Base-by-base conservation (phyloP, 257 asterid species). In the Gentiana straminea region DNA sequence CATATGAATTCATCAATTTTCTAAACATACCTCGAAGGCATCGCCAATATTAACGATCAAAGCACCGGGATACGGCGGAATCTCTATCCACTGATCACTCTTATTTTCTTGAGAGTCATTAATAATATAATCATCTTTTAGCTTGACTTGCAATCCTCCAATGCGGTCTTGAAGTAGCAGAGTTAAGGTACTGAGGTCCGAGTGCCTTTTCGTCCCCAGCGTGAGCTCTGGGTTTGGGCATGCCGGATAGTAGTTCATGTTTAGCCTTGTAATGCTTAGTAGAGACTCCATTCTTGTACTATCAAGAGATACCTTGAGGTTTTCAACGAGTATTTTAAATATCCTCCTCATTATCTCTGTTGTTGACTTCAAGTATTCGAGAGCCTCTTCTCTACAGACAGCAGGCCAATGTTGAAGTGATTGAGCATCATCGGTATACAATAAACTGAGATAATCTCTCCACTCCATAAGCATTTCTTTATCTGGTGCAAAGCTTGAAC, bases 151-250 rank as follows among this genome's bases (percentile, higher is more conserved):
- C 8, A 73, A 62, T 1, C 79, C 79, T 10, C 62, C 66, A 0
- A 73, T 75, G 49, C 69, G 69, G 54, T 73, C 75, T 62, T 73
- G 79, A 2, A 68, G 59, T n/a, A 73, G 61, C 48, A 73, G 75
- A 43, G 79, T 73, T 15, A 68, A 69, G 44, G 69, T 50, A 0
- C 72, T 72, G 35, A 68, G 65, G 32, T 73, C 79, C 1, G 79
- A 73, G 51, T 73, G 79, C 35, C 75, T 69, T 56, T 69, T 69
- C 72, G 69, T 54, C 1, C 79, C 79, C 10, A 73, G 79, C 38
- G 79, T 73, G 33, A 73, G 64, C 33, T 73, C 75, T 13, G 75
- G 79, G 45, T 73, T 71, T 15, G 79, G 79, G 58, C 79, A 73
- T 8, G 39, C n/a, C 0, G 79, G 79, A 4, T 69, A 69, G 63